Percentiles rank a stretch among this genome's conserved stretches.
Evolutionary conservation across 148 eudicot species (phyloP).

Genomic region (Vaccinium corymbosum): DNA sequence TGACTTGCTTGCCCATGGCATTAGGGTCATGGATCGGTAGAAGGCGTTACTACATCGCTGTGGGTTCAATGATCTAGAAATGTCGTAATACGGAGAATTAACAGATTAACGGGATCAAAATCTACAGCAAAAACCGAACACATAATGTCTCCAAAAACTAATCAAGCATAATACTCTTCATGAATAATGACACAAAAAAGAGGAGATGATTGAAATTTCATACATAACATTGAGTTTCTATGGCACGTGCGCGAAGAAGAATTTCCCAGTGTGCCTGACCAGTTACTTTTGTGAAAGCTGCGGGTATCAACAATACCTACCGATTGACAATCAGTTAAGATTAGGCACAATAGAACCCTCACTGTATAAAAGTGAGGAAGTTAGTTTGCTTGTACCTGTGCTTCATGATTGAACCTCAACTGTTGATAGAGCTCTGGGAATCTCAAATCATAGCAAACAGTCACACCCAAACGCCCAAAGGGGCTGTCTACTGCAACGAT

Average conservation of each 20-base stretch:
- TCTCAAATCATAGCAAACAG: constrained; percentile 92
- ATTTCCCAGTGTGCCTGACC: constrained; percentile 92
- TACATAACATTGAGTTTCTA: constrained; percentile 84
- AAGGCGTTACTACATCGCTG: neutral
- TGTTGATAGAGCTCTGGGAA: constrained; percentile 85
- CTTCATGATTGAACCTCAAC: constrained; percentile 63
- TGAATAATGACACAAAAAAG: neutral
- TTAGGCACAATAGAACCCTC: neutral
- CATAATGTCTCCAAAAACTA: neutral
- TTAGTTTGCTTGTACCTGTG: constrained; percentile 40
- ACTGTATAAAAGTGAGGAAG: constrained; percentile 4
- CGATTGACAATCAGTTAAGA: constrained; percentile 1
- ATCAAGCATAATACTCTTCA: neutral
- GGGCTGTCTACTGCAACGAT: constrained; percentile 77
- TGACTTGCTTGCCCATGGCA: neutral
- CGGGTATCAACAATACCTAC: constrained; percentile 82
- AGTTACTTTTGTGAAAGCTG: constrained; percentile 86
- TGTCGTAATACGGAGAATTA: neutral
- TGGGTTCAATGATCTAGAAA: neutral
- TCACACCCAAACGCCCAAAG: constrained; percentile 72
- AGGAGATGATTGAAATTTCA: constrained; percentile 19
- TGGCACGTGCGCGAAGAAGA: constrained; percentile 71
- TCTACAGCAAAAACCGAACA: neutral
- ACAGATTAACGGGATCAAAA: neutral
- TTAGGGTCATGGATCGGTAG: neutral